A percentile compares a stretch with the other conserved stretches of the same genome.
These are phyloP conservation scores for Lycium ferocissimum DNA, from an alignment of 257 asterid species.

Conservation along the genomic window DNA sequence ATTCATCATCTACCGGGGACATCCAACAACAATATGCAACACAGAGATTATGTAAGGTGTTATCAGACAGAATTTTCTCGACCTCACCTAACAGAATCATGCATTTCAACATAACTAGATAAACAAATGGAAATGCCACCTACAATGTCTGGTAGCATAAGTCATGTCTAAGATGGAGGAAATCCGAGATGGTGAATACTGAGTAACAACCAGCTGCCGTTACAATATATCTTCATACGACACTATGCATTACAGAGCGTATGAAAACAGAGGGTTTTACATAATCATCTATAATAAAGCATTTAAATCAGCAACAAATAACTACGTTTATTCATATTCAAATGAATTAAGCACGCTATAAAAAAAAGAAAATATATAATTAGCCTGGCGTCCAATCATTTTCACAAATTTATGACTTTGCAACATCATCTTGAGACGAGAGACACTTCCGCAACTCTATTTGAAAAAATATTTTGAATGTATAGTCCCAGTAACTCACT, in stretches of 20 bases:
- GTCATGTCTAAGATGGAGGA: neutral
- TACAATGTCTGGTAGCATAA: neutral
- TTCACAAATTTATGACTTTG: neutral
- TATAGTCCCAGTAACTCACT: slow-evolving; percentile 40
- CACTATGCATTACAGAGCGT: neutral
- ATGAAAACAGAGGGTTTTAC: neutral
- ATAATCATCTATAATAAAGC: neutral
- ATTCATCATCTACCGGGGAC: neutral
- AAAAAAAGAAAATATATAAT: neutral
- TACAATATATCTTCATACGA: neutral
- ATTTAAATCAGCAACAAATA: neutral
- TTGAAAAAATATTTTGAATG: neutral
- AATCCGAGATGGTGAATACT: neutral
- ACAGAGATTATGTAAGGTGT: neutral
- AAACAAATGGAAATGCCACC: neutral
- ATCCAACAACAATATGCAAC: neutral
- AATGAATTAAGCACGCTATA: neutral
- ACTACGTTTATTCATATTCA: neutral
- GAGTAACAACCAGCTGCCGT: neutral
- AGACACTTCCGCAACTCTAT: neutral
- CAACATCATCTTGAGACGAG: neutral
- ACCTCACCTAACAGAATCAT: neutral
- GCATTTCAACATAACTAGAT: neutral
- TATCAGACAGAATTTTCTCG: neutral
- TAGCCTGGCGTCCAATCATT: neutral